Evolutionary conservation across 176 grass and related monocot genomes (phyloP).

Genomic region (Aegilops longissima): DNA sequence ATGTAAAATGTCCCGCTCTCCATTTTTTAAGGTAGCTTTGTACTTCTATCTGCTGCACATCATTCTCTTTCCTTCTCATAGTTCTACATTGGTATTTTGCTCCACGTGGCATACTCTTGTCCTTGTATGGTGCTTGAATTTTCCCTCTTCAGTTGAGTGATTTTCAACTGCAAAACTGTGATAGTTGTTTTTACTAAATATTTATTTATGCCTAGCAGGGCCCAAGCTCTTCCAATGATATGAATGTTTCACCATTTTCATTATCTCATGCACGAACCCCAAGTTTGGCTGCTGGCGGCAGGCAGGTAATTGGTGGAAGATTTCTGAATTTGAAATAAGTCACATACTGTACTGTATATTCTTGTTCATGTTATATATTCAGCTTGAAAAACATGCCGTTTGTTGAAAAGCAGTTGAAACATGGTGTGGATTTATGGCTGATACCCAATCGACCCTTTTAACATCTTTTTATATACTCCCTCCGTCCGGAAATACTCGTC

Average conservation of each 20-base stretch:
- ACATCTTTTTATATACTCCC: neutral
- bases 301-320: constrained; percentile 44
- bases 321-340: neutral
- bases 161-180: constrained; percentile 12
- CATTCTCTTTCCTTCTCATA: neutral
- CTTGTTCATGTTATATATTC: neutral
- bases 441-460: neutral
- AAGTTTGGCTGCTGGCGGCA: constrained; percentile 37
- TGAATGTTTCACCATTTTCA: constrained; percentile 29
- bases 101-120: neutral
- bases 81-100: neutral
- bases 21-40: constrained; percentile 52
- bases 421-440: neutral
- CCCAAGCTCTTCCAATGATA: constrained; percentile 39
- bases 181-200: neutral
- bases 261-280: constrained; percentile 22
- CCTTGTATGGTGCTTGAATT: neutral
- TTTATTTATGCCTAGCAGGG: constrained; percentile 40
- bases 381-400: constrained; percentile 12
- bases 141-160: neutral
- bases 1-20: constrained; percentile 59
- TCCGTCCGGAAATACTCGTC: no score
- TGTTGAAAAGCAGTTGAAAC: neutral
- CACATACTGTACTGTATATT: constrained; percentile 7
- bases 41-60: neutral